These are phyloP conservation scores for Monilinia polystroma DNA, from an alignment of 2,329 filamentous ascomycete genomes.

Conservation along the genomic window DNA sequence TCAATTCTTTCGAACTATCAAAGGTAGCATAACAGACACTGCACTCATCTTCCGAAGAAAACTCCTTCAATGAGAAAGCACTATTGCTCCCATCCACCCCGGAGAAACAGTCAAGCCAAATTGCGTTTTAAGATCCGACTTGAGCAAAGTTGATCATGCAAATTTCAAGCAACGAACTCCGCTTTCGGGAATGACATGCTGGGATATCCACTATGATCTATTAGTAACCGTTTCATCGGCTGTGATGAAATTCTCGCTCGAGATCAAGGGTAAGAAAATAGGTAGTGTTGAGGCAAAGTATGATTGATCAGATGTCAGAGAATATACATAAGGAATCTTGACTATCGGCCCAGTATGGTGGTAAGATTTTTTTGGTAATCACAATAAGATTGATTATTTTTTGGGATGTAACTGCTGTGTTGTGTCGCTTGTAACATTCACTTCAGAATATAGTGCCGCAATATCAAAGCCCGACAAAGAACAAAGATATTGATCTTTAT, in stretches of 20 bases:
- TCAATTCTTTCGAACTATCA: constrained; percentile 26
- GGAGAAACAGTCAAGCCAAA: neutral
- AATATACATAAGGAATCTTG: too few relatives aligned
- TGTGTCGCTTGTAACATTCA: too few relatives aligned
- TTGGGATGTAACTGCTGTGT: too few relatives aligned
- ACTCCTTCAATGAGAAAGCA: constrained; percentile 19
- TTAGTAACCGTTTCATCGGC: neutral
- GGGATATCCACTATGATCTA: constrained; percentile 9
- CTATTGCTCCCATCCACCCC: neutral
- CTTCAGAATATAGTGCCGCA: too few relatives aligned
- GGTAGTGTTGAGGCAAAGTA: constrained; percentile 18
- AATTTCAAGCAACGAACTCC: neutral
- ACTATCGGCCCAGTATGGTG: too few relatives aligned
- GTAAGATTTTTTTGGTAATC: too few relatives aligned
- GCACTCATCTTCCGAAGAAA: neutral
- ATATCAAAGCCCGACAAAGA: too few relatives aligned
- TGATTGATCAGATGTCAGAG: neutral
- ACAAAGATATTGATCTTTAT: too few relatives aligned
- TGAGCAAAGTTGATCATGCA: neutral
- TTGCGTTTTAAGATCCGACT: neutral
- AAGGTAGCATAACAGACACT: neutral
- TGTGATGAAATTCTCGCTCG: constrained; percentile 15
- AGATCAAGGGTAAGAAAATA: neutral
- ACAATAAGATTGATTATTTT: too few relatives aligned
- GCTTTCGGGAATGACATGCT: neutral